Base-by-base conservation (phyloP, 2,329 filamentous ascomycete genomes). In the Talaromyces atroroseus region DNA sequence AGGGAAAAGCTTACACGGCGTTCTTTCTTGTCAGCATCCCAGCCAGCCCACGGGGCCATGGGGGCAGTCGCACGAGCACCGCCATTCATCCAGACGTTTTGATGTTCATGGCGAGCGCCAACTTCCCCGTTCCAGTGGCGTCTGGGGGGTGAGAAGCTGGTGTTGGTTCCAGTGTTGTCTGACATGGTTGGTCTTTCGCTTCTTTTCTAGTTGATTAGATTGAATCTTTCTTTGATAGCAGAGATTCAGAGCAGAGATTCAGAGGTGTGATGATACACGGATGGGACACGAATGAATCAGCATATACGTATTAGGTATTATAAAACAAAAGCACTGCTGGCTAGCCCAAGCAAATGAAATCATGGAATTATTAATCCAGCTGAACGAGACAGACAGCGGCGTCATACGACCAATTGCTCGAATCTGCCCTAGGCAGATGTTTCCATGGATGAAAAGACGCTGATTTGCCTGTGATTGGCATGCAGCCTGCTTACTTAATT, bases 51-150 rank as follows among this genome's bases (percentile, higher is more conserved):
- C 29, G 66, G 62, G 1, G 63, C 60, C 21, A 57, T 24, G 2
- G 57, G 54, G 45, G 65, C 65, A 12, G 68, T 64, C 6, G 61
- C 62, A 48, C 63, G 66, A 16, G 61, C 59, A 18, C 70, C 71
- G 26, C 71, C 71, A 29, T 54, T 60, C 55, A 69, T 65, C 70
- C 69, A 73, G 58, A 69, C 68, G 50, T 71, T 73, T 40, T 60
- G 63, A 49, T 71, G 71, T 47, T 73, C 67, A 58, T 73, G 57
- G 52, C 71, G 68, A 48, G 71, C 59, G 32, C 70, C 71, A 32
- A 64, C 14, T 14, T 3, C 57, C 49, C 70, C 71, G 58, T 71
- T 68, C 70, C 70, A 73, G 61, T 73, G 64, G 46, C 69, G 68
- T 23, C 62, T 61, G 34, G 65, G 51, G 44, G 66, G 52, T 34